Evolutionary conservation across 352 stramenopile genomes (phyloP), one percentile per base, ranked within the genome.

Genomic region (Aphanomyces stellatus): DNA sequence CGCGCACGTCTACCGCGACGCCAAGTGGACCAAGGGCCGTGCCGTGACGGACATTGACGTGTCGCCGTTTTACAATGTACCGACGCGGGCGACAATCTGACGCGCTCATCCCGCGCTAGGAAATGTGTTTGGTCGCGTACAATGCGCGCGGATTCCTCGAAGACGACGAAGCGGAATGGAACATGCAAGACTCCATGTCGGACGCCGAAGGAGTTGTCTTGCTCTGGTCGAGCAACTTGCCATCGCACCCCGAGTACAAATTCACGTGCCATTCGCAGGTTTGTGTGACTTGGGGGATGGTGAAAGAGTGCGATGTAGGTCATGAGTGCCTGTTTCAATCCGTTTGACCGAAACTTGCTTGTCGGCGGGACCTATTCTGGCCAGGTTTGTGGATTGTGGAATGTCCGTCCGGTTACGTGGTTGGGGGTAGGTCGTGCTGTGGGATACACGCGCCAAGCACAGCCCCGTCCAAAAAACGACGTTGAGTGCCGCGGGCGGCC

Each of bases 361-460:
- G 82, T 95, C 46, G 86, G 86, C 31, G 86, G 84, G 13, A 95
- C 86, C 28, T 95, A 95, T 69, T 90, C 86, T 35, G 86, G 86
- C 7, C 86, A 95, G 46, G 63, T 70, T n/a, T 25, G 28, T 33
- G 25, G 30, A 10, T 25, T 51, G 17, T 64, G 10, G 10, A 43
- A 62, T 4, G 7, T 30, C 17, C 24, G n/a, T 43, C n/a, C 13
- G n/a, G 37, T 19, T 46, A n/a, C 13, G n/a, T 19, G 37, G 30
- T 7, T 22, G 11, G 17, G 13, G 7, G n/a, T 53, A 67, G 60
- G 83, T 94, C 53, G 87, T 95, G 41, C 72, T 93, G 30, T 96
- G 87, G 87, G 87, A 96, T 43, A 91, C 85, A 0, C 81, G 87
- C 35, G 86, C 87, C 3, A 95, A 93, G 72, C 76, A 71, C 13